A percentile compares a stretch with the other conserved stretches of the same genome.
phyloP scores from a whole-genome alignment of 2,329 filamentous ascomycete genomes.

The Simplicillium sp. region DNA sequence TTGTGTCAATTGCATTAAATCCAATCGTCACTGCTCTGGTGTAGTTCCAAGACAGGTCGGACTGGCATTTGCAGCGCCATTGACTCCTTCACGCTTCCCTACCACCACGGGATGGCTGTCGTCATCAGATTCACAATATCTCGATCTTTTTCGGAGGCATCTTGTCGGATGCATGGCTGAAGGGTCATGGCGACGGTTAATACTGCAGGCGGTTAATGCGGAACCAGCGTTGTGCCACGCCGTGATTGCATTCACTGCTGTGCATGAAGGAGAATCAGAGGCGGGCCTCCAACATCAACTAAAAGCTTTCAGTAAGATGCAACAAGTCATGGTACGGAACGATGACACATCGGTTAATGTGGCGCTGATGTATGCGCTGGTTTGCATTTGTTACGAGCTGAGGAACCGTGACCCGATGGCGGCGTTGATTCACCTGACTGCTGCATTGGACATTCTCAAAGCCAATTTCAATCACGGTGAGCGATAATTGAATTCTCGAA shows the following conservation, averaged over 20 bases:
- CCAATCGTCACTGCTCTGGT: slow-evolving; percentile 9
- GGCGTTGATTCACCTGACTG: slow-evolving; percentile 8
- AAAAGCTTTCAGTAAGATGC: slow-evolving; percentile 5
- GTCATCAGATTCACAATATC: slow-evolving; percentile 1
- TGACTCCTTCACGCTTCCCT: slow-evolving; percentile 10
- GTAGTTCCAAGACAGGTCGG: slow-evolving; percentile 6
- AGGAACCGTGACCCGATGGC: slow-evolving; percentile 3
- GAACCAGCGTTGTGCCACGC: slow-evolving; percentile 7
- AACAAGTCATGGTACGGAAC: slow-evolving; percentile 3
- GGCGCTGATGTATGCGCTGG: slow-evolving; percentile 7
- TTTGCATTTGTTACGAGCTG: slow-evolving; percentile 11
- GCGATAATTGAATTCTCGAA: background rate
- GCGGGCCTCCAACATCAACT: slow-evolving; percentile 3
- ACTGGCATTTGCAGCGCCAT: slow-evolving; percentile 12
- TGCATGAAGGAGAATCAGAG: background rate
- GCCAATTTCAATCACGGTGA: slow-evolving; percentile 6
- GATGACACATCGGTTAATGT: slow-evolving; percentile 6
- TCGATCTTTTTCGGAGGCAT: slow-evolving; percentile 8
- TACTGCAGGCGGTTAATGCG: slow-evolving; percentile 7
- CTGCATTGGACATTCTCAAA: slow-evolving; percentile 5
- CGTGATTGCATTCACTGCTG: slow-evolving; percentile 8
- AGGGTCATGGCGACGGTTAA: slow-evolving; percentile 6
- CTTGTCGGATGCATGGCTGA: slow-evolving; percentile 7
- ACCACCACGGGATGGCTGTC: slow-evolving; percentile 7
- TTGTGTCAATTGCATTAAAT: slow-evolving; percentile 9